Evolutionary conservation across 1,284 basidiomycete genomes (phyloP).

Genomic region (Cystobasidiaceae sp.): DNA sequence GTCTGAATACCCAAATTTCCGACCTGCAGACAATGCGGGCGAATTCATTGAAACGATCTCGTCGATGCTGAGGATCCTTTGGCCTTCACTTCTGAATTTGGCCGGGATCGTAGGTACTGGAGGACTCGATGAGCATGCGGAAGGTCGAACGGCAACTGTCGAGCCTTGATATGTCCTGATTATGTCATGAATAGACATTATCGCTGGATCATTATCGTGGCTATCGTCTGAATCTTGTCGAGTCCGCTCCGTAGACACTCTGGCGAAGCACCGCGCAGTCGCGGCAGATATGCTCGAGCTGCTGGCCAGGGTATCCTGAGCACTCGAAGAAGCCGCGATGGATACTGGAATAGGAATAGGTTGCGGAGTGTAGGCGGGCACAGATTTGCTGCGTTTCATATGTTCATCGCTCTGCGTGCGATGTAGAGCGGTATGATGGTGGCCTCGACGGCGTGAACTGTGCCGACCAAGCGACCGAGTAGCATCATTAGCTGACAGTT

Average conservation of each 20-base stretch:
- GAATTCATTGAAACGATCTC: conserved; percentile 6
- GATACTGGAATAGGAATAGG: no score
- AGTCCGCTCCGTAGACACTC: not conserved
- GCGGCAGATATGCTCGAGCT: not conserved
- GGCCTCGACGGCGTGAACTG: no score
- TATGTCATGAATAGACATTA: conserved; percentile 13
- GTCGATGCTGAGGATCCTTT: conserved; percentile 20
- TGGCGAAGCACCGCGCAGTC: not conserved
- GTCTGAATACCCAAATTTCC: not conserved
- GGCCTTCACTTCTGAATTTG: not conserved
- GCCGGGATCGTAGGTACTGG: conserved; percentile 21
- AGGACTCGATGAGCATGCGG: not conserved
- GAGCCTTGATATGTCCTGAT: not conserved
- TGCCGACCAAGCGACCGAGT: not conserved
- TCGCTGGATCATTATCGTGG: not conserved
- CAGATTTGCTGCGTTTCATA: not conserved
- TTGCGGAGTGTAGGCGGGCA: not conserved
- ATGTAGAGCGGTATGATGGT: no score
- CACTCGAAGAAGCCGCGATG: no score
- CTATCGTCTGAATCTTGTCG: not conserved
- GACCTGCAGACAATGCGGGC: not conserved
- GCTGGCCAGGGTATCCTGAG: no score
- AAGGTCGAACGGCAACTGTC: not conserved
- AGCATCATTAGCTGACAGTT: not conserved
- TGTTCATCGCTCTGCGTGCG: not conserved